phyloP scores from a whole-genome alignment of 805 yeast species.

The Nakazawaea ishiwadae region DNA sequence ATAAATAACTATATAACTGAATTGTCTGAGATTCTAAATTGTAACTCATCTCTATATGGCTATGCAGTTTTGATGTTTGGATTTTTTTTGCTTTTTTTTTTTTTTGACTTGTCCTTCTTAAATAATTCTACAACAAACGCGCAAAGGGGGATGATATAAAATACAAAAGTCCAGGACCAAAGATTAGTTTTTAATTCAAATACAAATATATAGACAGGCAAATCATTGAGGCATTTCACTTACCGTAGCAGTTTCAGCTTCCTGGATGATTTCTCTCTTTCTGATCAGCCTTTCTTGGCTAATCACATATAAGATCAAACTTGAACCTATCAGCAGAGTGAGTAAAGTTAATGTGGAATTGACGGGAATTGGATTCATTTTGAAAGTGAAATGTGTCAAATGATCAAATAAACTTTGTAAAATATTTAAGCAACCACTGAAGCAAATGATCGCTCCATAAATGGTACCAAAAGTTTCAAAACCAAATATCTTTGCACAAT shows the following conservation, averaged over 20 bases:
- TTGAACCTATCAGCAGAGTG: constrained; percentile 49
- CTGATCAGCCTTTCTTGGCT: constrained; percentile 36
- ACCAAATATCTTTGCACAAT: constrained; percentile 89
- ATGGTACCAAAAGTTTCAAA: constrained; percentile 88
- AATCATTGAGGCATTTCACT: constrained; percentile 36
- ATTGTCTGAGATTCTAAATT: constrained; percentile 2
- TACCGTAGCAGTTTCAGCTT: constrained; percentile 57
- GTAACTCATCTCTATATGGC: not conserved
- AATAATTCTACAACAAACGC: no score
- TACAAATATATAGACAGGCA: no score
- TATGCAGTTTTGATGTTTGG: not conserved
- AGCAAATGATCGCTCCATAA: constrained; percentile 79
- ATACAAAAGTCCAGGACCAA: no score
- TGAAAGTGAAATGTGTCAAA: constrained; percentile 60
- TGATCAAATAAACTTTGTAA: constrained; percentile 66
- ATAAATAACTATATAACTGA: constrained; percentile 7
- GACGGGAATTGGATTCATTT: constrained; percentile 77
- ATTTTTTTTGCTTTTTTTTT: not conserved
- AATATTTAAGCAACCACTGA: constrained; percentile 78
- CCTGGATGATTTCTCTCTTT: constrained; percentile 51
- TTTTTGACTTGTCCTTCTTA: no score
- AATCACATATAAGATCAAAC: constrained; percentile 39
- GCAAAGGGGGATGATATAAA: no score
- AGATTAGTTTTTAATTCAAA: no score
- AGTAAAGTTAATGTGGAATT: constrained; percentile 50